Evolutionary conservation across 192 early-diverging fungal genomes (phyloP).

Genomic region (Umbelopsis isabellina): DNA sequence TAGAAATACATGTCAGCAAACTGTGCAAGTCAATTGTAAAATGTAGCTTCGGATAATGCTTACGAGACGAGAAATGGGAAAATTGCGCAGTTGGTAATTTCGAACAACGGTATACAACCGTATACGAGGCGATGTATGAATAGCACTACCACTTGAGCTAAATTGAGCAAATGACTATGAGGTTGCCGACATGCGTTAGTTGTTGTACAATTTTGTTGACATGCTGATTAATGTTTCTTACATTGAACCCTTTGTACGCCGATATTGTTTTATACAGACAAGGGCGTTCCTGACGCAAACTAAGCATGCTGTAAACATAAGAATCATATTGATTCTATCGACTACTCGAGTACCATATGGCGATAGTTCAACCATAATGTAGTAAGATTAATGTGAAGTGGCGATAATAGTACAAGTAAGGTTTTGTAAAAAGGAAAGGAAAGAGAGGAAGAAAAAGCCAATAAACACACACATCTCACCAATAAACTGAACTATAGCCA

Average conservation of each 20-base stretch:
- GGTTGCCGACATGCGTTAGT: neutral
- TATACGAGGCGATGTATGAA: conserved; percentile 29
- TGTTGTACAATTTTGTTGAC: neutral
- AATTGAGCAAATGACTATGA: conserved; percentile 35
- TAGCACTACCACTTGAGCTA: conserved; percentile 33
- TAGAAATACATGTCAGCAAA: neutral
- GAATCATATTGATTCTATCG: conserved; percentile 39
- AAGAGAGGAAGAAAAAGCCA: neutral
- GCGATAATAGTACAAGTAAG: too few species aligned
- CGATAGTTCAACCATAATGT: conserved; percentile 32
- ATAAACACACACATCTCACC: neutral
- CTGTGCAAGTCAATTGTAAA: too few species aligned
- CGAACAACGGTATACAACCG: conserved; percentile 35
- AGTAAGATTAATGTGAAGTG: neutral
- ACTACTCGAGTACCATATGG: conserved; percentile 31
- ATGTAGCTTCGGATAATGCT: neutral
- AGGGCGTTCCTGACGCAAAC: conserved; percentile 34
- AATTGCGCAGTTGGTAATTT: conserved; percentile 30
- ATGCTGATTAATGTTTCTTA: conserved; percentile 2
- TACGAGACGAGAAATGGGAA: conserved; percentile 40
- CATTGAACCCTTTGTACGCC: conserved; percentile 33
- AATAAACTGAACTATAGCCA: neutral
- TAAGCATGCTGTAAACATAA: conserved; percentile 33
- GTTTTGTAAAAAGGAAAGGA: neutral
- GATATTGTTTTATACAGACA: conserved; percentile 33